phyloP scores from a whole-genome alignment of 2,329 filamentous ascomycete genomes.

The Hypoxylon sp. region DNA sequence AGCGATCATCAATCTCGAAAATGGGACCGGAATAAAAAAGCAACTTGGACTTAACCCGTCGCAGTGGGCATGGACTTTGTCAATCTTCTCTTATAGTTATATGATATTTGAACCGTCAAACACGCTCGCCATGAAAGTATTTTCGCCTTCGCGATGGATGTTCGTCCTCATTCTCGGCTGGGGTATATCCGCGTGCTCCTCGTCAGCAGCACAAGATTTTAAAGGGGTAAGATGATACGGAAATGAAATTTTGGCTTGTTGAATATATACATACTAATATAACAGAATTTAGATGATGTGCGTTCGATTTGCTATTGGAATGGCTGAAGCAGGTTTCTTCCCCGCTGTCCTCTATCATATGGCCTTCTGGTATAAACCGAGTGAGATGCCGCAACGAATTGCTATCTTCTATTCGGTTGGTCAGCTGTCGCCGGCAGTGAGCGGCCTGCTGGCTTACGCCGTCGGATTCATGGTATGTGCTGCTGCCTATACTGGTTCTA shows the following conservation, averaged over 20 bases:
- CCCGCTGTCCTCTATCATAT: slow-evolving; percentile 57
- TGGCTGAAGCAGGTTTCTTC: slow-evolving; percentile 57
- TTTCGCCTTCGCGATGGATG: slow-evolving; percentile 56
- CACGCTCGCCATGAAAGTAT: slow-evolving; percentile 56
- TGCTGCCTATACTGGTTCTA: background rate
- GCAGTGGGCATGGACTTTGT: slow-evolving; percentile 58
- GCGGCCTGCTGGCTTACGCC: slow-evolving; percentile 56
- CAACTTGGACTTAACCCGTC: slow-evolving; percentile 53
- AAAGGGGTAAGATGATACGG: slow-evolving; percentile 43
- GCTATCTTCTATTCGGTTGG: slow-evolving; percentile 57
- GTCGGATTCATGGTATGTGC: slow-evolving; percentile 56
- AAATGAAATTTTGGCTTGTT: background rate
- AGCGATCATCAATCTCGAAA: slow-evolving; percentile 59
- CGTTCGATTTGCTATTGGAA: slow-evolving; percentile 57
- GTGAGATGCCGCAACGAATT: slow-evolving; percentile 56
- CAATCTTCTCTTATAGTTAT: slow-evolving; percentile 60
- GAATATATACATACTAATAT: slow-evolving; percentile 3
- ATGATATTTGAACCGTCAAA: slow-evolving; percentile 58
- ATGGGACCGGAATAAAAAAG: slow-evolving; percentile 58
- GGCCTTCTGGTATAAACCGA: slow-evolving; percentile 58
- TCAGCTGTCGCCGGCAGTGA: slow-evolving; percentile 54
- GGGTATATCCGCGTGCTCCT: slow-evolving; percentile 56
- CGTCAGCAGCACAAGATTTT: slow-evolving; percentile 55
- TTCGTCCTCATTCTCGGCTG: slow-evolving; percentile 55
- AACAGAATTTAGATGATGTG: slow-evolving; percentile 53